Conservation (phyloP, 2,329 filamentous ascomycete genomes). For the Laburnicola sp. region DNA sequence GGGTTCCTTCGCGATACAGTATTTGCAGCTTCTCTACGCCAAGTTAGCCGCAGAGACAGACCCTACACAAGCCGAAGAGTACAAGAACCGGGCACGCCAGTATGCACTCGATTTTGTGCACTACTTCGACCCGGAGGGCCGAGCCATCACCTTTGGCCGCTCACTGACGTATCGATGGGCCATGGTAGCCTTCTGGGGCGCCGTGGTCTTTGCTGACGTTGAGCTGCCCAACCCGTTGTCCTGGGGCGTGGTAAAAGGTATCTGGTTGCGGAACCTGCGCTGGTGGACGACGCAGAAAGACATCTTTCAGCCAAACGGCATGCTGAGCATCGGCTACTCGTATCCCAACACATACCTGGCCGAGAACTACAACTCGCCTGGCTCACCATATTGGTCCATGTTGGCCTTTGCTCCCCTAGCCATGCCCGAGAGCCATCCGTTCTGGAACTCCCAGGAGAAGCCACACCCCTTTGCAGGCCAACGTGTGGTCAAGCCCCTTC, state of each 20-base stretch:
- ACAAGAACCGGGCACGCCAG: constrained; percentile 66
- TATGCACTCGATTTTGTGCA: constrained; percentile 73
- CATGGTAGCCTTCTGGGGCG: constrained; percentile 83
- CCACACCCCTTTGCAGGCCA: constrained; percentile 59
- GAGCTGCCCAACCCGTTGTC: constrained; percentile 71
- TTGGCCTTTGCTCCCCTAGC: constrained; percentile 75
- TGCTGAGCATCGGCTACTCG: constrained; percentile 73
- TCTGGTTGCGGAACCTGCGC: constrained; percentile 71
- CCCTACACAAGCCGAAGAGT: constrained; percentile 66
- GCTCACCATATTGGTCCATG: constrained; percentile 75
- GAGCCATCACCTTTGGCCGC: constrained; percentile 75
- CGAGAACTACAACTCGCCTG: constrained; percentile 82
- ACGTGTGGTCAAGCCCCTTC: constrained; percentile 62
- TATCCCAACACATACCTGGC: constrained; percentile 82
- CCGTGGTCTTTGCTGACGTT: constrained; percentile 73
- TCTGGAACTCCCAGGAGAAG: constrained; percentile 73
- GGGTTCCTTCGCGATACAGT: constrained; percentile 80
- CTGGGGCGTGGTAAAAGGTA: constrained; percentile 78
- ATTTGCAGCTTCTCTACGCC: constrained; percentile 75
- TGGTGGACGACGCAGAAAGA: constrained; percentile 78
- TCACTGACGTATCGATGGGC: constrained; percentile 82
- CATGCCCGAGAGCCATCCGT: constrained; percentile 69
- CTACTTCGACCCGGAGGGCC: constrained; percentile 73
- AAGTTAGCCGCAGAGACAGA: constrained; percentile 70
- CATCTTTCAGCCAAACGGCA: constrained; percentile 75